Conservation (phyloP, 176 grass and related monocot species). For the Juncus inflexus region DNA sequence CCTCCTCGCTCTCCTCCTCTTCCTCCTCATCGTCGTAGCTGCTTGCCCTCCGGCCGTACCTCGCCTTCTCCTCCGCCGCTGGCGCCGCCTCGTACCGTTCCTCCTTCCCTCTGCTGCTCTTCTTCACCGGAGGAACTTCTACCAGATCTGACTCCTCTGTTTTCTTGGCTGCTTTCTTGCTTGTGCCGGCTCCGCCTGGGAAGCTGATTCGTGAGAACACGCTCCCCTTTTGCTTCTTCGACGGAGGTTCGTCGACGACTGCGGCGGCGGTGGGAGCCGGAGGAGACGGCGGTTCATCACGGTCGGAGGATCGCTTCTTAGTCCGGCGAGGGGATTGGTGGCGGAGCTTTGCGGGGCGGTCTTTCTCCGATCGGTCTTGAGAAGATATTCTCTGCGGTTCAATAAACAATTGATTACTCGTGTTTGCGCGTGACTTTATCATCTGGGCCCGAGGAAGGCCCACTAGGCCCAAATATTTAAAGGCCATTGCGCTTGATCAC, state of each 20-base stretch:
- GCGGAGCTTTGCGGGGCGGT: slow-evolving; percentile 33
- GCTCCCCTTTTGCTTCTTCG: slow-evolving; percentile 66
- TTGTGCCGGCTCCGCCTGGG: slow-evolving; percentile 41
- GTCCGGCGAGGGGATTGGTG: slow-evolving; percentile 52
- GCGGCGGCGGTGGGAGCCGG: slow-evolving; percentile 24
- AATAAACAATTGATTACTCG: not conserved
- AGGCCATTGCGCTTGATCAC: not conserved
- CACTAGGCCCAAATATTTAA: not conserved
- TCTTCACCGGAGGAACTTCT: slow-evolving; percentile 42
- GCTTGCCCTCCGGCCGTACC: slow-evolving; percentile 10
- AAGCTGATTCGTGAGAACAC: slow-evolving; percentile 97
- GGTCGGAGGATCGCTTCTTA: slow-evolving; percentile 65
- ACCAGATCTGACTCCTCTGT: slow-evolving; percentile 44
- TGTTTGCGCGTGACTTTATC: not conserved
- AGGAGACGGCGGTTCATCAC: slow-evolving; percentile 39
- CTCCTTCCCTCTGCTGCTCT: slow-evolving; percentile 25
- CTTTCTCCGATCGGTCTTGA: slow-evolving; percentile 40
- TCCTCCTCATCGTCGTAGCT: slow-evolving; percentile 43
- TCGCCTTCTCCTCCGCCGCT: slow-evolving; percentile 9
- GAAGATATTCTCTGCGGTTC: slow-evolving; percentile 38
- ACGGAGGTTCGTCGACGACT: slow-evolving; percentile 25
- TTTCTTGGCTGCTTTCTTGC: slow-evolving; percentile 40
- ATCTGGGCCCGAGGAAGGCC: not conserved
- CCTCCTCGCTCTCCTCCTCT: slow-evolving; percentile 54
- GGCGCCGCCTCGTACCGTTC: slow-evolving; percentile 8